A percentile compares a stretch with the other conserved stretches of the same genome.
phyloP scores from a whole-genome alignment of 2,329 filamentous ascomycete species.

The Teratosphaeria epicoccoides region DNA sequence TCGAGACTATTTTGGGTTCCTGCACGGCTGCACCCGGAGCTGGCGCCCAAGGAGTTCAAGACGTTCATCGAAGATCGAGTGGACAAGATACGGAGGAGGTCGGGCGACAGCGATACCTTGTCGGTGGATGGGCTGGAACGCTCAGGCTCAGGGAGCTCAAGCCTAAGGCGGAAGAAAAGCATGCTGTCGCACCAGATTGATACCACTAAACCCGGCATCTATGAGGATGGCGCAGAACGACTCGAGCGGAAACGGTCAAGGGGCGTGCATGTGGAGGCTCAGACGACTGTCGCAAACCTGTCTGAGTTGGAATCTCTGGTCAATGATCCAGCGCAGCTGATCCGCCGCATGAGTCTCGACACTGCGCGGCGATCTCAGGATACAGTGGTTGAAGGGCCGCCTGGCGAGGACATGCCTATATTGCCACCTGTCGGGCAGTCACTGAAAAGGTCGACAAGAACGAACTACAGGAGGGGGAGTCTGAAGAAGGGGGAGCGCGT shows the following conservation, averaged over 20 bases:
- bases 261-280: conserved; percentile 33
- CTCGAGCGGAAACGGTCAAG: conserved; percentile 62
- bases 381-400: conserved; percentile 29
- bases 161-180: conserved; percentile 78
- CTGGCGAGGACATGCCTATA: conserved; percentile 69
- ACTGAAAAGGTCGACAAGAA: conserved; percentile 79
- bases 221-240: conserved; percentile 73
- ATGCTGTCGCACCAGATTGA: conserved; percentile 92
- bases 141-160: conserved; percentile 46
- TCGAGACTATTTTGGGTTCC: conserved; percentile 92
- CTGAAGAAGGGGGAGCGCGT: conserved; percentile 66
- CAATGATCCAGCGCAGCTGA: conserved; percentile 62
- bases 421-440: conserved; percentile 67
- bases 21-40: conserved; percentile 82
- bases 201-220: conserved; percentile 50
- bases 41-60: conserved; percentile 93
- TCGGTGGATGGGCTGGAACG: conserved; percentile 48
- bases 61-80: conserved; percentile 90
- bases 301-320: conserved; percentile 69
- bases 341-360: conserved; percentile 57
- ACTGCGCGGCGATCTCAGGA: conserved; percentile 25
- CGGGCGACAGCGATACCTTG: conserved; percentile 55
- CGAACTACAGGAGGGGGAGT: conserved; percentile 83
- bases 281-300: conserved; percentile 52
- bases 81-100: conserved; percentile 76